Base-by-base conservation (phyloP, 768 basidiomycete species). In the Lentinus brumalis region DNA sequence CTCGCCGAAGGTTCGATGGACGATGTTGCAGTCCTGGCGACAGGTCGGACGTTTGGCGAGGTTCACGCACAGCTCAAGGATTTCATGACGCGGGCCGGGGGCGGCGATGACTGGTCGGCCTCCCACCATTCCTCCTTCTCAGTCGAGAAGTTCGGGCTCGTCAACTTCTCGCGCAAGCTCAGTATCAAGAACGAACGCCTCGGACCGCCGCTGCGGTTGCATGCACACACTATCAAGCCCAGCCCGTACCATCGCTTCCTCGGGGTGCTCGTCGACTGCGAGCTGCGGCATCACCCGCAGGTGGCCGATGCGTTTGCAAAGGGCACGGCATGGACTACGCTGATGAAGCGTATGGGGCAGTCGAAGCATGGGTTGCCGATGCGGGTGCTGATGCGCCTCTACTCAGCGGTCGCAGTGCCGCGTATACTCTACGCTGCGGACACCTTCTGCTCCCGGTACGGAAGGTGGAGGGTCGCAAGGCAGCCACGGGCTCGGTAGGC, bases 211-310 rank as follows among this genome's bases (percentile, higher is more conserved):
- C 40, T 67, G 7, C 29, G 2, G 50, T 46, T 2, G 32, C 40
- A 1, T 35, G 66, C 35, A 51, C 49, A 21, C 10, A 5, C 5
- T 10, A 69, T 75, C 49, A 38, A 58, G n/a, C 62, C 72, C 8
- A 15, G 53, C 10, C 29, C 16, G 4, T 39, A 56, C 0, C 61
- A 67, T 56, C 72, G 69, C 39, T 73, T 73, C 55, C 68, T 78
- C 0, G 77, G 76, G 0, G 59, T 79, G 0, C 39, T 63, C 7
- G 21, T 77, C 0, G 75, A 78, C 63, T 49, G 68, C 0, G 66
- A 67, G 42, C 61, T 78, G 5, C 21, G 60, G 0, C 77, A 70
- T 61, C 59, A 69, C 8, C 63, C 35, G 56, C 64, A 66, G 44
- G 56, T 39, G 21, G 64, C 42, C 18, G 58, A 55, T n/a, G 69